Conservation (phyloP, 768 basidiomycete genomes). For the Multifurca ochricompacta region DNA sequence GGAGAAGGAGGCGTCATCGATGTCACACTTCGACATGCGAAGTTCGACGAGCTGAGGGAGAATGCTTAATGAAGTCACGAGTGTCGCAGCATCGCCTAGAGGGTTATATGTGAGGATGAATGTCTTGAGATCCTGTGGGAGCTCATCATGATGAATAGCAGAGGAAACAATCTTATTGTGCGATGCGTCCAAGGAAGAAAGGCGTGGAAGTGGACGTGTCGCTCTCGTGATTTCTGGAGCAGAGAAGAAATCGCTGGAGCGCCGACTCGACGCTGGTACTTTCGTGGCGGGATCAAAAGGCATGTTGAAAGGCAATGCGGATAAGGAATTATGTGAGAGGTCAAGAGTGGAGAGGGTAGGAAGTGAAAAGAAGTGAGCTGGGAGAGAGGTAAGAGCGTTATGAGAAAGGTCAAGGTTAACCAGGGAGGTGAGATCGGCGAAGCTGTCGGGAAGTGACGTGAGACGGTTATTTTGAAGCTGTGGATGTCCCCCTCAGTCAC, state of each 20-base stretch:
- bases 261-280: slow-evolving; percentile 25
- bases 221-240: slow-evolving; percentile 54
- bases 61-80: slow-evolving; percentile 10
- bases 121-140: slow-evolving; percentile 51
- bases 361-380: slow-evolving; percentile 56
- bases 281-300: slow-evolving; percentile 36
- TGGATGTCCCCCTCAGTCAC: slow-evolving; percentile 3
- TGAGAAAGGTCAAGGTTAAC: slow-evolving; percentile 67
- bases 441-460: slow-evolving; percentile 48
- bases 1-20: slow-evolving; percentile 55
- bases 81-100: slow-evolving; percentile 33
- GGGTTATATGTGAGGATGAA: slow-evolving; percentile 64
- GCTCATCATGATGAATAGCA: slow-evolving; percentile 39
- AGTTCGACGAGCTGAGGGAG: slow-evolving; percentile 16
- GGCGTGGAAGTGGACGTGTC: slow-evolving; percentile 54
- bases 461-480: slow-evolving; percentile 76
- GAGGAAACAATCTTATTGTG: slow-evolving; percentile 55
- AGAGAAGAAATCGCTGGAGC: slow-evolving; percentile 50
- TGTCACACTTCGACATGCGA: slow-evolving; percentile 27
- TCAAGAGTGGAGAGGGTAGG: slow-evolving; percentile 61
- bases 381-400: slow-evolving; percentile 57
- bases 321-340: slow-evolving; percentile 61
- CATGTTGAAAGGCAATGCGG: slow-evolving; percentile 51
- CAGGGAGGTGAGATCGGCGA: slow-evolving; percentile 61
- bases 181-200: slow-evolving; percentile 56